A percentile compares a stretch with the other conserved stretches of the same genome.
These are phyloP conservation scores for Carpinus fangiana DNA, from an alignment of 306 rosid species.

Conservation along the genomic window DNA sequence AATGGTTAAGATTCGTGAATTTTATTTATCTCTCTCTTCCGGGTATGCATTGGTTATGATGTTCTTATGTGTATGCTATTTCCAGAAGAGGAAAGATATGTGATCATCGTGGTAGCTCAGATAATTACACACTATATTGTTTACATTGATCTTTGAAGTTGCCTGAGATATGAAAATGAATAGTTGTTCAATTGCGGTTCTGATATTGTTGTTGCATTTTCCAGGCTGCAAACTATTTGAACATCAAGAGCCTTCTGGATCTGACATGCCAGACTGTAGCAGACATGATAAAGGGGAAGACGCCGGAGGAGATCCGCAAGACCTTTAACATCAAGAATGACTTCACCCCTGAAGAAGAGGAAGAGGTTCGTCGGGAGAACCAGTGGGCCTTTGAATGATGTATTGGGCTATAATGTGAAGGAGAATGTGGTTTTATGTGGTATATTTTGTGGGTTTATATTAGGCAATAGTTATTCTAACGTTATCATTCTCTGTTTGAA, in stretches of 20 bases:
- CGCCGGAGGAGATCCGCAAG: conserved; percentile 76
- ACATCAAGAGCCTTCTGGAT: conserved; percentile 72
- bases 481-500: conserved; percentile 11
- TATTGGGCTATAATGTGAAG: background rate
- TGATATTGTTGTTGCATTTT: background rate
- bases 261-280: conserved; percentile 80
- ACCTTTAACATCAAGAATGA: conserved; percentile 77
- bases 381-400: conserved; percentile 85
- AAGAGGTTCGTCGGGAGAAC: conserved; percentile 78
- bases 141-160: background rate
- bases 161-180: background rate
- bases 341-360: conserved; percentile 77
- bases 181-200: background rate
- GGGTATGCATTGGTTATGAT: background rate
- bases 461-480: conserved; percentile 25
- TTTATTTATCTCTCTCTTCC: background rate
- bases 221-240: conserved; percentile 85
- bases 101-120: background rate
- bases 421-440: conserved; percentile 2
- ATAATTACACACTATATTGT: too few species aligned
- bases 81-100: background rate
- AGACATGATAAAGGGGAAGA: conserved; percentile 84
- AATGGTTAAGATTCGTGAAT: background rate
- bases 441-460: conserved; percentile 25
- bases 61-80: background rate